Percentiles rank a stretch among this genome's conserved stretches.
Conservation (phyloP, 306 rosid species). For the Acacia melanoxylon region DNA sequence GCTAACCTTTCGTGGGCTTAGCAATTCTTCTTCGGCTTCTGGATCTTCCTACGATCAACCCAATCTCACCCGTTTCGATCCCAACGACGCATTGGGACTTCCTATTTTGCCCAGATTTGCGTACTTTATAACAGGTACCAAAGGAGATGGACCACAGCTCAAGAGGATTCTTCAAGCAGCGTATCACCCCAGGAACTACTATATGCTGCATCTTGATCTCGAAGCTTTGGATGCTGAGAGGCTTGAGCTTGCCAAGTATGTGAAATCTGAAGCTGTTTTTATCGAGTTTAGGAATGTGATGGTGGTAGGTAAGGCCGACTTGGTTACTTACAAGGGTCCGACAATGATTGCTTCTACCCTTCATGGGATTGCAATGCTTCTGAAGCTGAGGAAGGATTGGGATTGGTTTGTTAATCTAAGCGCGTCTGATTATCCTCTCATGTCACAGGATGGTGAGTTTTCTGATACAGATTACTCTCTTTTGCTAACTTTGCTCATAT, state of each 20-base stretch:
- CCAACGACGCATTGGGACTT: conserved; percentile 26
- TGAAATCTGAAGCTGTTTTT: conserved; percentile 50
- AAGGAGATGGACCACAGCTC: conserved; percentile 61
- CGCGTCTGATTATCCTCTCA: conserved; percentile 91
- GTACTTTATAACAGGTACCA: conserved; percentile 59
- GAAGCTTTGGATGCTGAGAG: conserved; percentile 82
- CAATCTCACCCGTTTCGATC: conserved; percentile 25
- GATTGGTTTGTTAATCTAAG: conserved; percentile 93
- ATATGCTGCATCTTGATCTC: conserved; percentile 79
- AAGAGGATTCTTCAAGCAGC: conserved; percentile 74
- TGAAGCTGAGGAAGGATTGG: conserved; percentile 68
- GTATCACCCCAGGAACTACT: conserved; percentile 82
- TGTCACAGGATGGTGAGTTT: conserved; percentile 76
- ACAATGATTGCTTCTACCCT: conserved; percentile 76
- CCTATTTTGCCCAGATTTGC: conserved; percentile 77
- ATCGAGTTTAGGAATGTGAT: conserved; percentile 69
- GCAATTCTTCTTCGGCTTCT: conserved; percentile 36
- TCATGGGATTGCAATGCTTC: conserved; percentile 69
- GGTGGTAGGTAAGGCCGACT: conserved; percentile 77
- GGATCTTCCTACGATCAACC: conserved; percentile 20
- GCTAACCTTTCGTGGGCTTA: conserved; percentile 27
- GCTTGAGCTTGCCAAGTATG: conserved; percentile 69
- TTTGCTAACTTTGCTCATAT: not conserved
- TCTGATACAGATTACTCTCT: not conserved
- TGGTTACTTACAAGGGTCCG: conserved; percentile 82